Percentiles rank a stretch among this genome's conserved stretches.
phyloP scores from a whole-genome alignment of 257 asterid genomes.

The Nicotiana noctiflora region DNA sequence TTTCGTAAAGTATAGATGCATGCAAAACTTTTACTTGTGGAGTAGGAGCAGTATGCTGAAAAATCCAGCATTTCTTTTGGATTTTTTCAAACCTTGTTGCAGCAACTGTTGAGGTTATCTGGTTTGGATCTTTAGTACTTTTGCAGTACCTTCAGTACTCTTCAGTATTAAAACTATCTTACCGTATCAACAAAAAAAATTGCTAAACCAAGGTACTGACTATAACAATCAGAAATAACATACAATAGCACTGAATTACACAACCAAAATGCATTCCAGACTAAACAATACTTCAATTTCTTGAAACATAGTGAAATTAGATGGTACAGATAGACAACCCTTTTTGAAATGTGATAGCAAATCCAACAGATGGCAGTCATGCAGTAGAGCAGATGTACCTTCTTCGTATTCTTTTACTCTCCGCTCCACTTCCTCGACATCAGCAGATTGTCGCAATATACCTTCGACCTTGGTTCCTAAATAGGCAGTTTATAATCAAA shows the following conservation, averaged over 20 bases:
- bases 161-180: too few relatives aligned
- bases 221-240: not conserved
- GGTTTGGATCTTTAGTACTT: too few relatives aligned
- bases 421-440: conserved; percentile 79
- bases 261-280: conserved; percentile 4
- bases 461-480: conserved; percentile 79
- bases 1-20: too few relatives aligned
- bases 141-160: too few relatives aligned
- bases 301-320: not conserved
- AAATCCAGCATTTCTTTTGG: too few relatives aligned
- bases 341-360: not conserved
- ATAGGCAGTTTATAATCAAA: not conserved
- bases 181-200: too few relatives aligned
- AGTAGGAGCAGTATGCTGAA: too few relatives aligned
- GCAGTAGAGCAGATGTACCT: conserved; percentile 36
- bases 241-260: not conserved
- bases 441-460: conserved; percentile 80
- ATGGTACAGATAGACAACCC: conserved; percentile 2
- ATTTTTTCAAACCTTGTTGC: too few relatives aligned
- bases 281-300: not conserved
- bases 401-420: conserved; percentile 84
- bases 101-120: too few relatives aligned
- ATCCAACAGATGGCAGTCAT: not conserved
- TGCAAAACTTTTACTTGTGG: too few relatives aligned
- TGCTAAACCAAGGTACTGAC: not conserved